Conservation (phyloP, 2,329 filamentous ascomycete species). For the Chaetomiaceae sp. region DNA sequence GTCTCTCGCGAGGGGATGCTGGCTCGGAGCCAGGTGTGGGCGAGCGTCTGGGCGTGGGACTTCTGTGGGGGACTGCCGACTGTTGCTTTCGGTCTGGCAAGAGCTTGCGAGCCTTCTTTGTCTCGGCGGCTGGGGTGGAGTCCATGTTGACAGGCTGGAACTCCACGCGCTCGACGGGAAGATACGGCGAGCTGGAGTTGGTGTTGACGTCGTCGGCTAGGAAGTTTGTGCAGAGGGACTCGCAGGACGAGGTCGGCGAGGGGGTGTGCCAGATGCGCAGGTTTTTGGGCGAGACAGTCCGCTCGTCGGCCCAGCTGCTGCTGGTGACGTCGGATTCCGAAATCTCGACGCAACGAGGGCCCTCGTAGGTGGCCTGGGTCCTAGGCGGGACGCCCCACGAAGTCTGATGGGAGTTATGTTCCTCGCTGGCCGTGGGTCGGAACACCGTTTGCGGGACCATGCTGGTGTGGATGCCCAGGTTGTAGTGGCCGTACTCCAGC, state of each 20-base stretch:
- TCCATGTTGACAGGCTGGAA: neutral
- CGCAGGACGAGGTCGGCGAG: slow-evolving; percentile 9
- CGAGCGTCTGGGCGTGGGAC: neutral
- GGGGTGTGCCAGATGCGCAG: slow-evolving; percentile 9
- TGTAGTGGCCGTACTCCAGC: slow-evolving; percentile 6
- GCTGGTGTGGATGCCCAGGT: slow-evolving; percentile 10
- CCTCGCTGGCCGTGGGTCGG: too few species aligned
- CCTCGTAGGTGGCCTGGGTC: neutral
- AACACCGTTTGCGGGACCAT: slow-evolving; percentile 9
- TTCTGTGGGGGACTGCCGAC: too few species aligned
- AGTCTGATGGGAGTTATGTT: neutral
- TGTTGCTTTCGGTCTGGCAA: neutral
- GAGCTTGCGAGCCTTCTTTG: slow-evolving; percentile 5
- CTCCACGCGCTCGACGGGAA: too few species aligned
- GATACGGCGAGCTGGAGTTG: neutral
- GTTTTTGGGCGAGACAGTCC: slow-evolving; percentile 17
- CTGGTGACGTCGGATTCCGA: neutral
- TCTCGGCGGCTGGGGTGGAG: neutral
- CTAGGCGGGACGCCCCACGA: neutral
- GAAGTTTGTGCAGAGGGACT: slow-evolving; percentile 12
- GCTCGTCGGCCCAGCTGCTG: slow-evolving; percentile 1
- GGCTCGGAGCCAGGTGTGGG: neutral
- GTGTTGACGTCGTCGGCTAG: neutral
- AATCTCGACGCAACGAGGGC: neutral
- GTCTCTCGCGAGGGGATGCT: neutral